Conservation (phyloP, 805 yeast species). For the Metschnikowia santaceciliae region DNA sequence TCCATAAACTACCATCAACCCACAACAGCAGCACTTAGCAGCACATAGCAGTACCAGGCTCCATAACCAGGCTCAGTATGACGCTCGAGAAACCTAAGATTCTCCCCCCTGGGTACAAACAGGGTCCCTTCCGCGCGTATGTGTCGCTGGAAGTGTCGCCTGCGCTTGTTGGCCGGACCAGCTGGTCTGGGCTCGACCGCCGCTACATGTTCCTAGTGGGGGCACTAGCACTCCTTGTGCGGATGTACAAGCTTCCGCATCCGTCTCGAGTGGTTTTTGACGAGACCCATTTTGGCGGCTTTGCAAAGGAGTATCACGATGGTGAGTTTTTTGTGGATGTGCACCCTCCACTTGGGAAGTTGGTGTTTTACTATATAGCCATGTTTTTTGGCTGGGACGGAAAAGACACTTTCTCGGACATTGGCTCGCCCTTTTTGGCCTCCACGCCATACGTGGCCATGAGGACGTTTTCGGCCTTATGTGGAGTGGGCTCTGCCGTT, state of each 20-base stretch:
- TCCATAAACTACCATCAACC: too few relatives aligned
- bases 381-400: slow-evolving; percentile 52
- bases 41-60: too few relatives aligned
- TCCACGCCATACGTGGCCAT: slow-evolving; percentile 48
- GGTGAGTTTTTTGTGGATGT: slow-evolving; percentile 67
- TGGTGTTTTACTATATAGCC: slow-evolving; percentile 54
- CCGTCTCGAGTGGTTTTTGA: slow-evolving; percentile 47
- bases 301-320: slow-evolving; percentile 42
- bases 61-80: neutral
- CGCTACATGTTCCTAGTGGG: slow-evolving; percentile 2
- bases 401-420: slow-evolving; percentile 29
- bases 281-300: slow-evolving; percentile 42
- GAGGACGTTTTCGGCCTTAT: slow-evolving; percentile 53
- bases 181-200: slow-evolving; percentile 16
- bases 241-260: slow-evolving; percentile 29
- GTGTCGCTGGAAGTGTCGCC: slow-evolving; percentile 23
- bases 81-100: slow-evolving; percentile 4
- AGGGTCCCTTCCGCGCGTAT: slow-evolving; percentile 30
- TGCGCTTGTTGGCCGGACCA: slow-evolving; percentile 10
- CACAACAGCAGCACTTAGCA: too few relatives aligned
- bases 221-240: slow-evolving; percentile 23
- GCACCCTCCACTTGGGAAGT: slow-evolving; percentile 67
- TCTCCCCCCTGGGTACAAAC: slow-evolving; percentile 24
- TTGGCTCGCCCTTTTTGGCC: slow-evolving; percentile 36
- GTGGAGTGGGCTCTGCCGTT: slow-evolving; percentile 52